Evolutionary conservation across 1,284 basidiomycete genomes (phyloP).

Genomic region (Earliella scabrosa): DNA sequence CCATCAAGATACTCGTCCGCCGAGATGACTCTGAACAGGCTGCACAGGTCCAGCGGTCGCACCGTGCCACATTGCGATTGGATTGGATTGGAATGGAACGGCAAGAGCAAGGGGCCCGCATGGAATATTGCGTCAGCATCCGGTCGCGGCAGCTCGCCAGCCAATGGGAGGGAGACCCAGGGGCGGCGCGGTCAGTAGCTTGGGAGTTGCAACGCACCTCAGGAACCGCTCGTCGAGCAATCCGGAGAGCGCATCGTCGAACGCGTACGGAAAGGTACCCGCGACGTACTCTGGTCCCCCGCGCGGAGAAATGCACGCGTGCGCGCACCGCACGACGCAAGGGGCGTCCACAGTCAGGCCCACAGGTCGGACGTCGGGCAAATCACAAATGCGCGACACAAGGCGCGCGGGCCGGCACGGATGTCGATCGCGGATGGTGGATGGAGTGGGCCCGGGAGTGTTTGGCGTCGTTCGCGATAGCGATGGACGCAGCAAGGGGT

Average conservation of each 20-base stretch:
- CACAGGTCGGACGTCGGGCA: not conserved
- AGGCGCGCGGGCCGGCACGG: not conserved
- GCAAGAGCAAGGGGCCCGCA: too few relatives aligned
- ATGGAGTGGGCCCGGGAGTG: too few relatives aligned
- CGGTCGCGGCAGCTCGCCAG: not conserved
- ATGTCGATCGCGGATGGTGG: not conserved
- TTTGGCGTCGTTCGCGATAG: not conserved
- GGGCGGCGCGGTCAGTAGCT: too few relatives aligned
- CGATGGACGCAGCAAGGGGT: not conserved
- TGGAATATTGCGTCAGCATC: too few relatives aligned
- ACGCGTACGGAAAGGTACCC: constrained; percentile 51
- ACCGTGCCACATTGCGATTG: not conserved
- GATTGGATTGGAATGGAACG: too few relatives aligned
- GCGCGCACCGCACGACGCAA: too few relatives aligned
- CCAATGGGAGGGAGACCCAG: not conserved
- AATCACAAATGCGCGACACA: too few relatives aligned
- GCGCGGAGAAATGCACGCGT: not conserved
- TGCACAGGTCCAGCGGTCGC: constrained; percentile 23
- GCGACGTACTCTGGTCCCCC: constrained; percentile 53
- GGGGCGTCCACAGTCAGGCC: not conserved
- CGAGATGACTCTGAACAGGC: constrained; percentile 54
- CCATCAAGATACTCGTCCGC: constrained; percentile 53
- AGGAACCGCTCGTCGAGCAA: constrained; percentile 40
- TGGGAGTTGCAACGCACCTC: constrained; percentile 52
- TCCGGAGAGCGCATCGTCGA: constrained; percentile 29